Base-by-base conservation (phyloP, 2,329 filamentous ascomycete genomes). In the Paraconiothyrium brasiliense region DNA sequence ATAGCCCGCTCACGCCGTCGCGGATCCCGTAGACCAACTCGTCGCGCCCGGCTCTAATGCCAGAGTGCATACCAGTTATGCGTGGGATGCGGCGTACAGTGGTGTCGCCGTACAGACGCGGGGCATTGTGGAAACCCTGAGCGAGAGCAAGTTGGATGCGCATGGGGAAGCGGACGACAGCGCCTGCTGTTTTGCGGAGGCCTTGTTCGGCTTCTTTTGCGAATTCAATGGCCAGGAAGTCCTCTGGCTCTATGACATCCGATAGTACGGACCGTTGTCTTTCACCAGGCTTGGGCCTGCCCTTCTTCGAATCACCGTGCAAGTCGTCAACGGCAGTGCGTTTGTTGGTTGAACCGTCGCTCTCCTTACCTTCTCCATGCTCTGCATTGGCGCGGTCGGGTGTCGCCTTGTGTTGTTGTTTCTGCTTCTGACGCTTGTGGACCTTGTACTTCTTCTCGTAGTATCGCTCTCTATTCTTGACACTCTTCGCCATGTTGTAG, bases 61-160 rank as follows among this genome's bases (percentile, higher is more conserved):
- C 90, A 2, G 88, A 90, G 54, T 84, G 82, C 60, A 91, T 83
- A 2, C 89, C 90, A 0, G 88, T 91, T 46, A 92, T 86, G 8
- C 87, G 84, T 1, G 84, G 83, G 0, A 88, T 87, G 1, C 84
- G 84, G 3, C 90, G 84, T 1, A 92, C 90, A 1, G 89, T 91
- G 52, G 87, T 84, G 68, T 92, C 90, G 14, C 89, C 89, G 67
- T 92, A 92, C 0, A 92, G 81, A 2, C 88, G 84, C 1, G 89
- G 89, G 0, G 88, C 88, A 65, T 92, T 92, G 73, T 91, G 89
- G 65, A 91, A 91, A 1, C 89, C 89, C 71, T 91, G 88, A 1
- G 87, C 87, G 1, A 91, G 72, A 0, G 87, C 87, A 44, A 90
- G 77, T 0, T 85, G 83, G 2, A 91, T 74, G 67, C 89, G 84